Percentiles rank a stretch among this genome's conserved stretches.
phyloP scores from a whole-genome alignment of 352 stramenopile species.

The Thalassiosira oceanica region DNA sequence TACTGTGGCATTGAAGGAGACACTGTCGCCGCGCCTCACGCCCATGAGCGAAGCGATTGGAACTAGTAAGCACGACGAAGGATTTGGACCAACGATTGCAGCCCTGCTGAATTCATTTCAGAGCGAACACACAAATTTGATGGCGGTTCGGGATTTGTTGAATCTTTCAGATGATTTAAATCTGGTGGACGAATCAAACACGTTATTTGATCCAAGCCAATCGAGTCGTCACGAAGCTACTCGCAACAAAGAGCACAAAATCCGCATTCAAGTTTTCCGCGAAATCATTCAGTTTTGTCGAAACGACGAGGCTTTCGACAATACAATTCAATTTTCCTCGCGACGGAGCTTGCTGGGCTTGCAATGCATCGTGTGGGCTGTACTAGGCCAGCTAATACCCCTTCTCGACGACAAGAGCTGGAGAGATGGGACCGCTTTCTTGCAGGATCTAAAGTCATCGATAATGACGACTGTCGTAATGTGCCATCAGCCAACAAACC shows the following conservation, averaged over 20 bases:
- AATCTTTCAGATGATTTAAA: conserved; percentile 48
- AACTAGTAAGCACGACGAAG: conserved; percentile 33
- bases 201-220: conserved; percentile 33
- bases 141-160: conserved; percentile 47
- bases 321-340: conserved; percentile 27
- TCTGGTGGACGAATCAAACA: conserved; percentile 27
- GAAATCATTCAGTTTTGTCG: conserved; percentile 9
- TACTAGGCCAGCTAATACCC: conserved; percentile 28
- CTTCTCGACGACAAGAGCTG: conserved; percentile 2
- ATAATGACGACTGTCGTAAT: conserved; percentile 15
- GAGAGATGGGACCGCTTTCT: not conserved
- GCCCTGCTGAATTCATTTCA: conserved; percentile 33
- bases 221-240: not conserved
- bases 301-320: not conserved
- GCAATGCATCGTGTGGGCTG: conserved; percentile 41
- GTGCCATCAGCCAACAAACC: conserved; percentile 17
- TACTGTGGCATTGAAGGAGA: not conserved
- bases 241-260: conserved; percentile 7
- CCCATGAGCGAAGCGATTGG: conserved; percentile 6
- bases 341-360: conserved; percentile 34
- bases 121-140: conserved; percentile 8
- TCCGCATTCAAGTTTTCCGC: conserved; percentile 44
- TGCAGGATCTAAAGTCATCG: conserved; percentile 24
- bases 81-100: conserved; percentile 42
- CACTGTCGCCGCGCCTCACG: not conserved